Percentiles rank a stretch among this genome's conserved stretches.
Conservation (phyloP, 2,329 filamentous ascomycete genomes). For the Alternaria viburni region DNA sequence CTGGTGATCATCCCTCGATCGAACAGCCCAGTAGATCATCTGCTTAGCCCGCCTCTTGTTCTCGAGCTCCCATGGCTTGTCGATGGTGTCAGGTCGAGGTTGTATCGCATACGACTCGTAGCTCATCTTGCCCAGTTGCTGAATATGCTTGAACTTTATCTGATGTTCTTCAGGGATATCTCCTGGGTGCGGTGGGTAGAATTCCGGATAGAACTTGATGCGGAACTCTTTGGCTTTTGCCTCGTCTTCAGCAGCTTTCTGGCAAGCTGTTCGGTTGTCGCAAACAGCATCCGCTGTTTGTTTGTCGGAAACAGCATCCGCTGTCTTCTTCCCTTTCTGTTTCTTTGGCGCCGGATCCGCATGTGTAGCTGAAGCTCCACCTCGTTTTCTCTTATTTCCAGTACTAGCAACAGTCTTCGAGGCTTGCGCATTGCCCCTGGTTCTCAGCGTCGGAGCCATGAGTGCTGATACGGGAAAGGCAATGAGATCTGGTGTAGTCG, state of each 20-base stretch:
- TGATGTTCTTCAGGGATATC: conserved; percentile 15
- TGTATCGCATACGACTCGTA: conserved; percentile 12
- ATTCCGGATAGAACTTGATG: conserved; percentile 1
- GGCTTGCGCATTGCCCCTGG: not conserved
- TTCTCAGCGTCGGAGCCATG: not conserved
- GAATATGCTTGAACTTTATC: conserved; percentile 18
- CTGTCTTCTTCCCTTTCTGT: not conserved
- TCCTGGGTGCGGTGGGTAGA: not conserved
- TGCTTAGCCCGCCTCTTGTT: conserved; percentile 14
- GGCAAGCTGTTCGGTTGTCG: not conserved
- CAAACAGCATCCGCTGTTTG: not conserved
- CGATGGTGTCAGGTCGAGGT: conserved; percentile 4
- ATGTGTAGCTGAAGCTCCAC: not conserved
- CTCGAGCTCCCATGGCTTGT: conserved; percentile 16
- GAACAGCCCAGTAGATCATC: not conserved
- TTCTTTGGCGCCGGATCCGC: not conserved
- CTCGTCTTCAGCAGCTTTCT: not conserved
- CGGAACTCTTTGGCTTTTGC: not conserved
- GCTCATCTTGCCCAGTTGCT: conserved; percentile 9
- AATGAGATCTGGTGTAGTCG: not conserved
- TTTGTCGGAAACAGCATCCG: not conserved
- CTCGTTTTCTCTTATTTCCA: conserved; percentile 1
- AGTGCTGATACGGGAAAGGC: not conserved
- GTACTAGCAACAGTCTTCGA: not conserved
- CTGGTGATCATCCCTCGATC: not conserved